Evolutionary conservation across 2,329 filamentous ascomycete genomes (phyloP), one percentile per base, ranked within the genome.

Genomic region (Beauveria bassiana): DNA sequence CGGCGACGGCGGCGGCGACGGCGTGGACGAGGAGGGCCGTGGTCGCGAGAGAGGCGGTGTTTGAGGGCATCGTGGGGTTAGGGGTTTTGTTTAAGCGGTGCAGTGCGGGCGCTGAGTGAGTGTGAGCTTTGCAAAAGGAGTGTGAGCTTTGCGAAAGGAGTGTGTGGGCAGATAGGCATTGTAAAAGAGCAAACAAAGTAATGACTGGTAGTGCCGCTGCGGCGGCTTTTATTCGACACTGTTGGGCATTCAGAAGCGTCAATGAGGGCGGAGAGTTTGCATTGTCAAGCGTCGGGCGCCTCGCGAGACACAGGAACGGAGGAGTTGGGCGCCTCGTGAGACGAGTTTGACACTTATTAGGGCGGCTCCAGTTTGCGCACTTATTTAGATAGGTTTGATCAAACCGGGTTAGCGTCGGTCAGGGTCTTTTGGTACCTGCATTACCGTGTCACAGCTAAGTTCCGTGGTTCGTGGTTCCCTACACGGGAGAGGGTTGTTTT

Each of bases 1-100:
- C 62, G 31, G 64, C 62, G 47, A n/a, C 28, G 43, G 57, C 61
- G 5, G 62, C 61, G 49, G 31, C 31, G 10, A 20, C 56, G n/a
- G 24, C 50, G 31, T 53, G 24, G 42, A 20, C 24, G 43, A 59
- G 31, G 20, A 55, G 46, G n/a, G 38, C 31, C 7, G 34, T 16
- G 12, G 51, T 38, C 22, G 59, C 34, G 51, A 61, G 9, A 9
- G 18, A 8, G 40, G 42, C 18, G 18, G 31, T 18, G 16, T 16
- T 42, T 26, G 59, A 49, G 14, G 43, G 42, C 50, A 55, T 61
- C 50, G 42, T 24, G 42, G 16, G 34, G 12, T 6, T 38, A 3
- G 34, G 34, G 14, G 12, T 38, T 38, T 38, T 16, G 34, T 38
- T 14, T 14, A 34, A 14, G 1, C 1, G 31, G 31, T 34, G 31